A percentile compares a stretch with the other conserved stretches of the same genome.
phyloP scores from a whole-genome alignment of 2,329 filamentous ascomycete species.

The Anisogramma anomala region DNA sequence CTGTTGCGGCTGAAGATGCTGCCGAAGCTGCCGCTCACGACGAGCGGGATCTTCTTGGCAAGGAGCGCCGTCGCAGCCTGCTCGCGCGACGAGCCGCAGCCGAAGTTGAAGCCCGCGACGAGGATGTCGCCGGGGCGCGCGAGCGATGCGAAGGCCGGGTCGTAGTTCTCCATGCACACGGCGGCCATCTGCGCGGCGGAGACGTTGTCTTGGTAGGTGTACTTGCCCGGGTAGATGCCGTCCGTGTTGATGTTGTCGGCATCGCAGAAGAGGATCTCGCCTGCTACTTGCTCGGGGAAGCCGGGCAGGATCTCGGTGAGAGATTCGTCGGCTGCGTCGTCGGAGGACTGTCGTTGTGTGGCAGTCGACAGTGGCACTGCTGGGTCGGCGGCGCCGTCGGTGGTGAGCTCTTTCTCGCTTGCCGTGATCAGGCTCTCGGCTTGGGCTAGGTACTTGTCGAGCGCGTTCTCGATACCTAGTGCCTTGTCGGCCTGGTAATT shows the following conservation, averaged over 20 bases:
- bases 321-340: not conserved
- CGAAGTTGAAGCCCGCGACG: constrained; percentile 81
- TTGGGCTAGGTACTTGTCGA: constrained; percentile 60
- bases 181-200: constrained; percentile 60
- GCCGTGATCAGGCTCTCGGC: constrained; percentile 50
- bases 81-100: constrained; percentile 69
- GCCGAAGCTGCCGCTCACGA: constrained; percentile 69
- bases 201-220: constrained; percentile 84
- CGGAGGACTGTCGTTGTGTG: not conserved
- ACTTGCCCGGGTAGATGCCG: constrained; percentile 78
- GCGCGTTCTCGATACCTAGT: constrained; percentile 54
- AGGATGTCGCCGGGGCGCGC: constrained; percentile 66
- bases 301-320: constrained; percentile 39
- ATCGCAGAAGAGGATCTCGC: constrained; percentile 83
- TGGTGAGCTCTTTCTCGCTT: constrained; percentile 33
- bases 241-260: constrained; percentile 80
- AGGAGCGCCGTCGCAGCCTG: constrained; percentile 82
- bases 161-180: constrained; percentile 93
- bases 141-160: constrained; percentile 52
- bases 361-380: too few species aligned
- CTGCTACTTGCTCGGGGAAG: constrained; percentile 71
- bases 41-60: constrained; percentile 67
- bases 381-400: not conserved
- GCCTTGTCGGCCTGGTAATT: constrained; percentile 52
- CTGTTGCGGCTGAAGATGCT: constrained; percentile 73